A percentile compares a stretch with the other conserved stretches of the same genome.
phyloP scores from a whole-genome alignment of 2,329 filamentous ascomycete species.

The Neonectria neomacrospora region DNA sequence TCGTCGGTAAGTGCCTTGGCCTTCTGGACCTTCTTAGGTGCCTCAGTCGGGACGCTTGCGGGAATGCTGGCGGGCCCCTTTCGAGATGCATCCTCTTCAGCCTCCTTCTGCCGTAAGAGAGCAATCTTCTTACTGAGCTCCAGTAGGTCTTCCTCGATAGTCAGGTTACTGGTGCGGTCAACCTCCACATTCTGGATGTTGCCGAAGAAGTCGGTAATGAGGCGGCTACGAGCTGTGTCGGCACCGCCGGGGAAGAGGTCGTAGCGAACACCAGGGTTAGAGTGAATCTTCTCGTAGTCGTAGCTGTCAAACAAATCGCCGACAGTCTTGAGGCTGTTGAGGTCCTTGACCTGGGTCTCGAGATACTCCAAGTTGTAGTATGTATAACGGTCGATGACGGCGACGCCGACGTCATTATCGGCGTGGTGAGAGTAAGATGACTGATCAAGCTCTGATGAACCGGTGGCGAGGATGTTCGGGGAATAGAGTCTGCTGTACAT shows the following conservation, averaged over 20 bases:
- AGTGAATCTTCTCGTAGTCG: constrained; percentile 94
- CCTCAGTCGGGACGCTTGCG: constrained; percentile 44
- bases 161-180: constrained; percentile 69
- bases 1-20: constrained; percentile 72
- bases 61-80: constrained; percentile 44
- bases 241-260: constrained; percentile 93
- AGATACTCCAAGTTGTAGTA: constrained; percentile 99
- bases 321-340: constrained; percentile 87
- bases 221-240: constrained; percentile 77
- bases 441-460: constrained; percentile 95
- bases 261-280: constrained; percentile 89
- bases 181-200: constrained; percentile 98
- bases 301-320: constrained; percentile 97
- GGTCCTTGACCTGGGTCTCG: constrained; percentile 87
- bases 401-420: constrained; percentile 96
- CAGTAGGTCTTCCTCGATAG: constrained; percentile 77
- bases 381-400: constrained; percentile 97
- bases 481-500: constrained; percentile 99
- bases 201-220: constrained; percentile 97
- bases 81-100: constrained; percentile 49
- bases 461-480: constrained; percentile 96
- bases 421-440: constrained; percentile 98
- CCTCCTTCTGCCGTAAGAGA: constrained; percentile 60
- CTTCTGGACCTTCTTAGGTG: constrained; percentile 47
- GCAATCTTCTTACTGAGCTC: constrained; percentile 77